Percentiles rank a stretch among this genome's conserved stretches.
Conservation (phyloP, 2,329 filamentous ascomycete species). For the Stachybotrys chartarum region DNA sequence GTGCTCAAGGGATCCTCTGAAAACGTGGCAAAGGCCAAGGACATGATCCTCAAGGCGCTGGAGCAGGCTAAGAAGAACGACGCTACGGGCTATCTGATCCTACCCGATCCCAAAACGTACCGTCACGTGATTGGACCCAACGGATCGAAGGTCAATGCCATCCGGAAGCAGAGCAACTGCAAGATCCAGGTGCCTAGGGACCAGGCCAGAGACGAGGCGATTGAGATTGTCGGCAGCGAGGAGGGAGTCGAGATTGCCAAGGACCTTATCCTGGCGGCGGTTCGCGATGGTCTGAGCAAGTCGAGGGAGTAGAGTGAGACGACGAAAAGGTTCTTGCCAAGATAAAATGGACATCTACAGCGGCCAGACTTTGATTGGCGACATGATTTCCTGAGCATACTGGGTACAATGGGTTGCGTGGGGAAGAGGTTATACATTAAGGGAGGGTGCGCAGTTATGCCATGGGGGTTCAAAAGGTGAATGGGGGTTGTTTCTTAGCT, state of each 20-base stretch:
- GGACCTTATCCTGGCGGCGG: constrained; percentile 80
- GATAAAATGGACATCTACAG: not conserved
- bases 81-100: constrained; percentile 77
- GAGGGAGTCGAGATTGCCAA: constrained; percentile 82
- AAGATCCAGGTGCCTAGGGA: constrained; percentile 89
- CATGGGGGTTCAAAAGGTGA: not conserved
- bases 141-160: constrained; percentile 86
- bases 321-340: not conserved
- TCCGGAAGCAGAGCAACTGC: constrained; percentile 86
- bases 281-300: constrained; percentile 51
- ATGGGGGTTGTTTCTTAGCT: not conserved
- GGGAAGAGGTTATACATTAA: not conserved
- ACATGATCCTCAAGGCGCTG: constrained; percentile 65
- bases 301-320: constrained; percentile 23
- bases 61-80: constrained; percentile 62
- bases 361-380: not conserved
- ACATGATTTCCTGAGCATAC: not conserved
- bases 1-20: constrained; percentile 74
- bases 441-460: not conserved
- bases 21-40: constrained; percentile 74
- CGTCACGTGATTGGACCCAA: constrained; percentile 83
- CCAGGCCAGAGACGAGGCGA: constrained; percentile 69
- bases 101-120: constrained; percentile 85
- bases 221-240: constrained; percentile 76
- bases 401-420: not conserved